Percentiles rank a stretch among this genome's conserved stretches.
These are phyloP conservation scores for Sphaerulina vaccinii DNA, from an alignment of 2,329 filamentous ascomycete species.

Conservation along the genomic window DNA sequence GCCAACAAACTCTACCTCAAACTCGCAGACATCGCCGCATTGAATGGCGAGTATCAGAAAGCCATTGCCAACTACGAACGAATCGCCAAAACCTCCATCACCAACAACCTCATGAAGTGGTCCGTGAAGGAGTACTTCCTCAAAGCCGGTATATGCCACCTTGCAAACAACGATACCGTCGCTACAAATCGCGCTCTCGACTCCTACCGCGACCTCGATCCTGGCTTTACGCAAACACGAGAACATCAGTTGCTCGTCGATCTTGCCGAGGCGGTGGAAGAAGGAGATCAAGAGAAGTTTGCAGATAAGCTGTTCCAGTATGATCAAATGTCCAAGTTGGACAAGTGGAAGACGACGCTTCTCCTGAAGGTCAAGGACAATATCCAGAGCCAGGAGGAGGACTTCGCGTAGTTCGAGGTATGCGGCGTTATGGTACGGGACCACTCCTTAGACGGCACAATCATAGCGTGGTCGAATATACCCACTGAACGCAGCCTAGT, in stretches of 20 bases:
- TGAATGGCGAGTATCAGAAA: constrained; percentile 81
- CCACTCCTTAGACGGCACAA: not conserved
- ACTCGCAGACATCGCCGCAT: constrained; percentile 79
- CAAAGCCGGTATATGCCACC: constrained; percentile 88
- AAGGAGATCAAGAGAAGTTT: constrained; percentile 77
- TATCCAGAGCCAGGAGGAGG: constrained; percentile 70
- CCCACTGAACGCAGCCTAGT: not conserved
- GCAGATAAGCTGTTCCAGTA: constrained; percentile 84
- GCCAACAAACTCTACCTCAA: constrained; percentile 95
- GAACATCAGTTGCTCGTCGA: constrained; percentile 81
- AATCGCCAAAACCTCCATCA: constrained; percentile 71
- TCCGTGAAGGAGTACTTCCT: constrained; percentile 94
- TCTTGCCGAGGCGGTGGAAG: constrained; percentile 70
- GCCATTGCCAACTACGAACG: constrained; percentile 80
- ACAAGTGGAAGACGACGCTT: constrained; percentile 94
- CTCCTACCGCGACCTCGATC: constrained; percentile 76
- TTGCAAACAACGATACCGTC: constrained; percentile 73
- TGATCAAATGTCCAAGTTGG: constrained; percentile 88
- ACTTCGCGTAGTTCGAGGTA: constrained; percentile 56
- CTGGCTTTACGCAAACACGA: constrained; percentile 70
- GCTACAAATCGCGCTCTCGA: constrained; percentile 77
- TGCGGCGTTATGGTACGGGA: not conserved
- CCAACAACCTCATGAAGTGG: constrained; percentile 91
- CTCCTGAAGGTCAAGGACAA: constrained; percentile 78
- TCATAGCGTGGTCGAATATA: not conserved